Evolutionary conservation across 371 early-diverging fungal genomes (phyloP).

Genomic region (Batrachochytrium dendrobatidis): DNA sequence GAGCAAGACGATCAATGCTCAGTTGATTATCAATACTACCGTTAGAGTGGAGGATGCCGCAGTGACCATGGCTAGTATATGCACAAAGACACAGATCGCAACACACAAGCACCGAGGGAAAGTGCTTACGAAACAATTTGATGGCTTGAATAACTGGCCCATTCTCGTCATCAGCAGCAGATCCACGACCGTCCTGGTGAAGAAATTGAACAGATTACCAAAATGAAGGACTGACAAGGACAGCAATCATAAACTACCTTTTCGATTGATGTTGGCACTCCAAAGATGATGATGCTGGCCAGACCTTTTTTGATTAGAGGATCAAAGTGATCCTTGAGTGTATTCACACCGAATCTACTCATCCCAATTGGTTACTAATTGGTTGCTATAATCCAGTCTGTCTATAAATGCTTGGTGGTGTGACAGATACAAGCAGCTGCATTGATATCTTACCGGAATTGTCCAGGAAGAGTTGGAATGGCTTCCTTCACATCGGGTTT

Average conservation of each 20-base stretch:
- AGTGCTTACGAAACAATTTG: conserved; percentile 62
- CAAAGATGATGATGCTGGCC: conserved; percentile 81
- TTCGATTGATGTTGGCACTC: conserved; percentile 73
- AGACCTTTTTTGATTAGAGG: conserved; percentile 88
- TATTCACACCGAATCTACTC: conserved; percentile 66
- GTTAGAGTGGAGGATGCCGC: conserved; percentile 69
- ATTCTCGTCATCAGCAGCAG: conserved; percentile 75
- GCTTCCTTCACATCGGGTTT: conserved; percentile 62
- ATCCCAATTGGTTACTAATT: no score
- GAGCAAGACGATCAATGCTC: conserved; percentile 71
- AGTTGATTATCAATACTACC: conserved; percentile 74
- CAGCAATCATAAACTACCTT: conserved; percentile 26
- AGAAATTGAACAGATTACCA: not conserved
- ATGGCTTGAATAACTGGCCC: conserved; percentile 85
- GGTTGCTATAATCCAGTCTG: not conserved
- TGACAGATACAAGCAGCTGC: not conserved
- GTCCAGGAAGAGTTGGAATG: conserved; percentile 80
- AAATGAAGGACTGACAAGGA: not conserved
- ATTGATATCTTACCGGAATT: conserved; percentile 55
- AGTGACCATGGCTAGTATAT: conserved; percentile 94
- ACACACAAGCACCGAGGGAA: conserved; percentile 76
- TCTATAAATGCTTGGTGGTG: not conserved
- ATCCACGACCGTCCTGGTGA: conserved; percentile 67
- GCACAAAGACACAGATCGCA: conserved; percentile 97
- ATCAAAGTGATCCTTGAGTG: conserved; percentile 60